Base-by-base conservation (phyloP, 805 yeast genomes). In the Candida berthetii region DNA sequence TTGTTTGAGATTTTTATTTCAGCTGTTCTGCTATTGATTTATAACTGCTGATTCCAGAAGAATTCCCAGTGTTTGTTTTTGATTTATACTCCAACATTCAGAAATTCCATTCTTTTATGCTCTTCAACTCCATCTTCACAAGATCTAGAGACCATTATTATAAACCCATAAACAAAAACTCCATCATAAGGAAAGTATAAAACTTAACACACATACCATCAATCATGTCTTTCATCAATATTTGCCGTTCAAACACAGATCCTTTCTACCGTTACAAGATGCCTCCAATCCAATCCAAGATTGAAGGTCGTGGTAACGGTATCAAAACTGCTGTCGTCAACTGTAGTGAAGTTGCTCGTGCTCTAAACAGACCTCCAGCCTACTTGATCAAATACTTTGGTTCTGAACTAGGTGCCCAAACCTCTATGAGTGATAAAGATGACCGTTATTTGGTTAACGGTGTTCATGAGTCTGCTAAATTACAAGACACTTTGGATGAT, bases 261-360 rank as follows among this genome's bases (percentile, higher is more conserved):
- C 97, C 97, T 36, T 93, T 93, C 66, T 93, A 93, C 80, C 96
- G 99, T 73, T 93, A 93, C 69, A 93, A 93, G 73, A 93, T 93
- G 99, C 99, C 99, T 61, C 85, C 95, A 35, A 83, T 93, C 67
- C 95, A 86, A 69, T 86, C 96, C 53, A 93, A 93, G 76, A 87
- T 87, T 51, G 98, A 93, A 71, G 99, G 99, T 66, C 80, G 96
- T 64, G 99, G 99, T 72, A 93, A 93, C 71, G 99, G 99, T 81
- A 93, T 93, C 69, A 90, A 89, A 65, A 93, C 99, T 19, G 95
- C 91, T 42, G 82, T 93, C 43, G 78, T 88, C 52, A 93, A 93
- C 67, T 80, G 88, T 42, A 70, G 85, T 32, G 98, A 93, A 59
- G 96, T 93, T 47, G 95, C 97, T 33, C 80, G 96, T 57, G 95